A percentile compares a stretch with the other conserved stretches of the same genome.
These are phyloP conservation scores for Phoma herbarum DNA, from an alignment of 2,329 filamentous ascomycete genomes.

Conservation along the genomic window DNA sequence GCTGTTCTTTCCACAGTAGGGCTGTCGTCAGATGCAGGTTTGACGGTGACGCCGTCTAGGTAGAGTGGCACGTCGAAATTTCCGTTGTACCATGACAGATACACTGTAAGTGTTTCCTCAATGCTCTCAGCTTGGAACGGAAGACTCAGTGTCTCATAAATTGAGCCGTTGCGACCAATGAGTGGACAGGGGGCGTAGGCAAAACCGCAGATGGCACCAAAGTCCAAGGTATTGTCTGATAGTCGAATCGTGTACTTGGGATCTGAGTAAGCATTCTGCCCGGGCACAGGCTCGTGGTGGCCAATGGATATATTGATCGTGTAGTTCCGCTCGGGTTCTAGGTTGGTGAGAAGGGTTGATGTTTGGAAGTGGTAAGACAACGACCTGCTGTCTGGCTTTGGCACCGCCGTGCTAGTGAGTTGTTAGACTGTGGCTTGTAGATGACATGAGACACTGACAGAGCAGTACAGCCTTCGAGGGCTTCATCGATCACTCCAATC, in stretches of 20 bases:
- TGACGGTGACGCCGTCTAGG: not conserved
- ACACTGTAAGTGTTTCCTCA: constrained; percentile 2
- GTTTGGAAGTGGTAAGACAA: constrained; percentile 5
- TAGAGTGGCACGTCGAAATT: constrained; percentile 8
- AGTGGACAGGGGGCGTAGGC: not conserved
- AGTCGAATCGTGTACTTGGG: constrained; percentile 11
- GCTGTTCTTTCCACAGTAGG: not conserved
- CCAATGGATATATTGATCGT: constrained; percentile 7
- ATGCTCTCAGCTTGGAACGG: not conserved
- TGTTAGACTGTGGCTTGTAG: not conserved
- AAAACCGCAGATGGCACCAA: constrained; percentile 13
- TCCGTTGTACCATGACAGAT: constrained; percentile 15
- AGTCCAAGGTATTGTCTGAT: not conserved
- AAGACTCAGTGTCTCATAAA: not conserved
- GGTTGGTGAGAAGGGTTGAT: not conserved
- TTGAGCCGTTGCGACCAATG: not conserved
- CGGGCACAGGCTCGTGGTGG: not conserved
- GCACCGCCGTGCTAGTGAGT: not conserved
- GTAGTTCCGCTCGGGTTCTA: constrained; percentile 3
- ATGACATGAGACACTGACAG: not conserved
- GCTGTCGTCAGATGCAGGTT: not conserved
- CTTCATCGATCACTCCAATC: not conserved
- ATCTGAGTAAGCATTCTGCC: not conserved
- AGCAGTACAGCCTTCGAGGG: constrained; percentile 1
- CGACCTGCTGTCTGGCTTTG: constrained; percentile 2